Evolutionary conservation across 2,329 filamentous ascomycete species (phyloP).

Genomic region (Achaetomium macrosporum): DNA sequence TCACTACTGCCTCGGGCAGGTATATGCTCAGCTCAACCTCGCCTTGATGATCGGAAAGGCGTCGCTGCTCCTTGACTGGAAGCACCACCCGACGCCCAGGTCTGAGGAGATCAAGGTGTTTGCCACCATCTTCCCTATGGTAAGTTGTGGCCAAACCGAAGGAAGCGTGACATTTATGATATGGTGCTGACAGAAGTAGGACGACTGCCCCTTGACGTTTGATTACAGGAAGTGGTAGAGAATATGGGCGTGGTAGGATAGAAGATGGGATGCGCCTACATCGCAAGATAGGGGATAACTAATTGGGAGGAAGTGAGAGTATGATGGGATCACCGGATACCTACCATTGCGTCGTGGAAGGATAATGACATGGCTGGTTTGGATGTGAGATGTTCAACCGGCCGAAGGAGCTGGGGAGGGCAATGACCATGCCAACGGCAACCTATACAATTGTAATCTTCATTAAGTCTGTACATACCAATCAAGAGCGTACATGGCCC

Average conservation of each 20-base stretch:
- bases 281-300: background rate
- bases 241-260: background rate
- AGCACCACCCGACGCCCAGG: constrained; percentile 72
- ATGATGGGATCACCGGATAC: background rate
- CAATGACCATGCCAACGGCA: background rate
- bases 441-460: constrained; percentile 19
- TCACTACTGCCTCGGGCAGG: constrained; percentile 94
- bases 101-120: constrained; percentile 98
- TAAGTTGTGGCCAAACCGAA: constrained; percentile 40
- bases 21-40: constrained; percentile 83
- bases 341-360: background rate
- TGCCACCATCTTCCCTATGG: constrained; percentile 95
- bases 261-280: background rate
- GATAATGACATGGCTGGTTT: constrained; percentile 1
- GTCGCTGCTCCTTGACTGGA: constrained; percentile 80
- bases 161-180: background rate
- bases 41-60: constrained; percentile 89
- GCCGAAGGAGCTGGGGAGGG: background rate
- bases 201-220: constrained; percentile 78
- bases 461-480: constrained; percentile 15
- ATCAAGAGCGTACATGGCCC: constrained; percentile 2
- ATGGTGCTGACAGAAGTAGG: constrained; percentile 42
- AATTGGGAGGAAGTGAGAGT: background rate
- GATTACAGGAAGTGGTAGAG: constrained; percentile 45
- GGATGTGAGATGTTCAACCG: background rate